Base-by-base conservation (phyloP, 2,329 filamentous ascomycete genomes). In the Colletotrichum orchidophilum region DNA sequence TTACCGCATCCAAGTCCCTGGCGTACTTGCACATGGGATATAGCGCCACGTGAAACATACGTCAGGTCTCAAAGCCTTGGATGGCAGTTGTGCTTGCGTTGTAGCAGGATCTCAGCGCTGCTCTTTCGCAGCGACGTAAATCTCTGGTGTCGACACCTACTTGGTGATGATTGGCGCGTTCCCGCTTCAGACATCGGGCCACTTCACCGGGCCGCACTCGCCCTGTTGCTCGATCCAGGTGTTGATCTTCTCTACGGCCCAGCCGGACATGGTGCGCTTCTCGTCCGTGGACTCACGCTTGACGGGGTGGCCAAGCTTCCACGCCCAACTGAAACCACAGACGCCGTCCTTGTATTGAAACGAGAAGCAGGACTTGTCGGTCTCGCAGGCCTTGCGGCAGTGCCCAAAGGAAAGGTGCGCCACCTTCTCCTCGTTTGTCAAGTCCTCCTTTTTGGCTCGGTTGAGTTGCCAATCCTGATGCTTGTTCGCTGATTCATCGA, bases 321-420 rank as follows among this genome's bases (percentile, higher is more conserved):
- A 80, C 7, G 77, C 76, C 63, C 74, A 74, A 63, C 78, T 75
- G 33, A 82, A 77, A 5, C 76, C 73, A 73, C 85, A 87, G 50
- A 82, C 74, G 31, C 81, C 78, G n/a, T 82, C 74, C 33, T 78
- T 75, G 74, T 80, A 86, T 33, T 77, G 77, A 73, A 80, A 86
- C 73, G 84, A 83, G 72, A 85, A 80, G 77, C 84, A 87, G 9
- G 75, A 68, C 0, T 72, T 35, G 35, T 78, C 62, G 54, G 75
- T 78, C 50, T 81, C 75, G 75, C 88, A 90, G 2, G 84, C 83
- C 31, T 75, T 76, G 3, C 78, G 79, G 76, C 87, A 89, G 62
- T 82, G 73, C 2, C 84, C 81, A 52, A 81, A 81, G 42, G 79
- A 83, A 58, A 75, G 68, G 73, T 86, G 82, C 0, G 86, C 86